Evolutionary conservation across 2,329 filamentous ascomycete genomes (phyloP).

Genomic region (Xylaria arbuscula): DNA sequence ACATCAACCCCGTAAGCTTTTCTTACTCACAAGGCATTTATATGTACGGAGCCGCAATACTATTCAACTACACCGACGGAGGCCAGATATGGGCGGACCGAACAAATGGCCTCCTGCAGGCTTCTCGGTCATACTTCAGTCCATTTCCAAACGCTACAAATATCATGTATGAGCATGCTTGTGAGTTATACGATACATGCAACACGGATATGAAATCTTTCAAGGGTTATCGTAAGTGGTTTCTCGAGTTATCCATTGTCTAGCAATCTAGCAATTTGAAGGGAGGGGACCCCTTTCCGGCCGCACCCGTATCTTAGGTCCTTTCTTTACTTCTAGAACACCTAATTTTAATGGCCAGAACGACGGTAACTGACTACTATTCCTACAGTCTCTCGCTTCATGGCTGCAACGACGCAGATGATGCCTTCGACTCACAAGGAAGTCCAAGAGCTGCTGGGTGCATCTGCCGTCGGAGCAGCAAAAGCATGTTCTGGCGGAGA

Average conservation of each 20-base stretch:
- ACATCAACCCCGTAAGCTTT: constrained; percentile 67
- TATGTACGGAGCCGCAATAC: constrained; percentile 71
- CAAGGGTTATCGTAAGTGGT: constrained; percentile 66
- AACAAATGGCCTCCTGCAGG: constrained; percentile 63
- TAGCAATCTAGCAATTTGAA: neutral
- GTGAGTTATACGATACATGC: constrained; percentile 68
- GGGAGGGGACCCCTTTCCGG: neutral
- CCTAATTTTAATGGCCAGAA: neutral
- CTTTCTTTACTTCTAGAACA: neutral
- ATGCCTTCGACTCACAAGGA: constrained; percentile 63
- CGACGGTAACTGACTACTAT: neutral
- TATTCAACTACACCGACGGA: constrained; percentile 69
- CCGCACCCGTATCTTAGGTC: neutral
- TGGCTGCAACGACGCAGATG: constrained; percentile 68
- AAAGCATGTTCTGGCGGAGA: constrained; percentile 66
- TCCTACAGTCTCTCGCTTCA: constrained; percentile 65
- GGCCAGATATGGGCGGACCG: constrained; percentile 65
- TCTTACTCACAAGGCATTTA: constrained; percentile 74
- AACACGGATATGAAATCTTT: constrained; percentile 73
- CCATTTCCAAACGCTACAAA: constrained; percentile 63
- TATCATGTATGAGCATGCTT: constrained; percentile 75
- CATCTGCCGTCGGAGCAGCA: constrained; percentile 67
- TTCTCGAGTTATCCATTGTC: neutral
- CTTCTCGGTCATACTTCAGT: constrained; percentile 61
- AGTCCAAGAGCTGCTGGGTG: constrained; percentile 61